Conservation (phyloP, 2,329 filamentous ascomycete genomes). For the Graphilbum ipis-grandicollis region DNA sequence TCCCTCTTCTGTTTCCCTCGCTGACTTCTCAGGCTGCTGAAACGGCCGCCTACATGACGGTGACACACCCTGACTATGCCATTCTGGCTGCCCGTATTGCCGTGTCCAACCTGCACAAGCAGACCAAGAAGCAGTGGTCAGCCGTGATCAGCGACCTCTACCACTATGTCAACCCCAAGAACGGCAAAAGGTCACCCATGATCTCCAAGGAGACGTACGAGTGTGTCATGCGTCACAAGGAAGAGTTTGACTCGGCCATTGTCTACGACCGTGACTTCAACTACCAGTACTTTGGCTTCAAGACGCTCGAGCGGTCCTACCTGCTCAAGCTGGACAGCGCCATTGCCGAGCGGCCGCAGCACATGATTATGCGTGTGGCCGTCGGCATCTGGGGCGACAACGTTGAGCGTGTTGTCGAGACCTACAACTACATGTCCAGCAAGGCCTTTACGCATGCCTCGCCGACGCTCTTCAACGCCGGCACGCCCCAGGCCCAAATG, state of each 20-base stretch:
- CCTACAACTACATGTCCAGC: constrained; percentile 97
- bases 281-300: constrained; percentile 99
- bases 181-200: constrained; percentile 71
- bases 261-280: constrained; percentile 99
- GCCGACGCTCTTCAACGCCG: constrained; percentile 94
- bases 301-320: constrained; percentile 95
- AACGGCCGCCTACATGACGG: constrained; percentile 98
- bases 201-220: constrained; percentile 85
- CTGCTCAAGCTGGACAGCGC: constrained; percentile 90
- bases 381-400: constrained; percentile 94
- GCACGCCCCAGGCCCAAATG: constrained; percentile 83
- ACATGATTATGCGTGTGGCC: constrained; percentile 99
- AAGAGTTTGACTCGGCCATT: constrained; percentile 95
- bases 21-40: constrained; percentile 59
- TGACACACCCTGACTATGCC: constrained; percentile 97
- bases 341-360: constrained; percentile 91
- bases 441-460: constrained; percentile 98
- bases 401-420: constrained; percentile 88
- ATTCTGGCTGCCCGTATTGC: constrained; percentile 96
- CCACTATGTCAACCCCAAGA: constrained; percentile 92
- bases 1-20: too few relatives aligned
- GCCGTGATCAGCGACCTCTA: constrained; percentile 84
- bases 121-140: constrained; percentile 99
- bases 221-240: constrained; percentile 85
- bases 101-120: constrained; percentile 98